Percentiles rank a stretch among this genome's conserved stretches.
phyloP scores from a whole-genome alignment of 1,139 yeast species.

The Ogataea hybrid region DNA sequence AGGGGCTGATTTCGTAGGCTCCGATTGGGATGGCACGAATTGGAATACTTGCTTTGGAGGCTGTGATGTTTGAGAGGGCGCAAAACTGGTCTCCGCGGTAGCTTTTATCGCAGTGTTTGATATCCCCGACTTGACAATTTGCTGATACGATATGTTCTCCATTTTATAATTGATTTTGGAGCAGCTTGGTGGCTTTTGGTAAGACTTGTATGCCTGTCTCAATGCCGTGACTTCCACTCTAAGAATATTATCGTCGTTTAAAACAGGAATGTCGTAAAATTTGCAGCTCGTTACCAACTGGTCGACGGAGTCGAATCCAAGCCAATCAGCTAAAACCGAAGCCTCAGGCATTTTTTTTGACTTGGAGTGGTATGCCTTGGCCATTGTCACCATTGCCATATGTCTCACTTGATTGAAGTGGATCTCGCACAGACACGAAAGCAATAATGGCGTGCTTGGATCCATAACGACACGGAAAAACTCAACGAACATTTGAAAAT shows the following conservation, averaged over 20 bases:
- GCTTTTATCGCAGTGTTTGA: conserved; percentile 29
- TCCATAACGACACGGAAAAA: conserved; percentile 58
- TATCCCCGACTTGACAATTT: conserved; percentile 37
- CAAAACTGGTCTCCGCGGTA: background rate
- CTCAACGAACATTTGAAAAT: conserved; percentile 57
- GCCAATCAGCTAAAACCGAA: conserved; percentile 42
- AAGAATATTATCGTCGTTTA: conserved; percentile 38
- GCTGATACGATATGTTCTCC: conserved; percentile 25
- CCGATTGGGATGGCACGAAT: background rate
- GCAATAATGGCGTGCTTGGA: conserved; percentile 59
- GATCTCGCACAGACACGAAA: conserved; percentile 76
- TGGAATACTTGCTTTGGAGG: background rate
- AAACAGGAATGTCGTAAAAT: conserved; percentile 60
- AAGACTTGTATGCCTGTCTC: conserved; percentile 39
- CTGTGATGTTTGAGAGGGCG: background rate
- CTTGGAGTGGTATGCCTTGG: conserved; percentile 66
- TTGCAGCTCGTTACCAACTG: conserved; percentile 57
- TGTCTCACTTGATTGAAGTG: conserved; percentile 79
- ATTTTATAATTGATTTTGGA: conserved; percentile 49
- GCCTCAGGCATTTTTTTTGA: conserved; percentile 61
- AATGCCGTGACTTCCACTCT: conserved; percentile 47
- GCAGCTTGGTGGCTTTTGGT: conserved; percentile 57
- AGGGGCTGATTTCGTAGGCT: background rate
- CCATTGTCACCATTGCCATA: conserved; percentile 68
- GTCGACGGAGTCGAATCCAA: conserved; percentile 64